These are phyloP conservation scores for Colletotrichum sp. DNA, from an alignment of 2,329 filamentous ascomycete genomes.

Conservation along the genomic window DNA sequence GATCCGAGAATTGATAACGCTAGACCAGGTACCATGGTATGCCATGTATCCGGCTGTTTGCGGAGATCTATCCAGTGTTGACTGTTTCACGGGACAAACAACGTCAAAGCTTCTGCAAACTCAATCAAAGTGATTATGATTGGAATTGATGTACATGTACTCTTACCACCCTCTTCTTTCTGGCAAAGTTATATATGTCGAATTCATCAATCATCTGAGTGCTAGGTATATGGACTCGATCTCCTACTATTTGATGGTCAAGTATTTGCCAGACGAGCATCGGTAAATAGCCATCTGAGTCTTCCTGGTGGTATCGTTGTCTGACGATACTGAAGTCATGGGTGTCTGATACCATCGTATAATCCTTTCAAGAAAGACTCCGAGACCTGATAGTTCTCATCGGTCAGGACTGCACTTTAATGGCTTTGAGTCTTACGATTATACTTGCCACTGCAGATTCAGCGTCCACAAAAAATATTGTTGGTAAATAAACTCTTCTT, in stretches of 20 bases:
- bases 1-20: not conserved
- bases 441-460: not conserved
- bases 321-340: fast-evolving
- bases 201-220: not conserved
- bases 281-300: fast-evolving
- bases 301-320: not conserved
- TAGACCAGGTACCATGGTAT: not conserved
- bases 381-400: not conserved
- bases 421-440: fast-evolving
- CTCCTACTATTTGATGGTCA: not conserved
- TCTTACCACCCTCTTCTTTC: no score
- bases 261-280: not conserved
- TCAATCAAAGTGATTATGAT: not conserved
- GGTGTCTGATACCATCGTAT: fast-evolving
- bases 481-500: not conserved
- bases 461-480: fast-evolving
- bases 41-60: not conserved
- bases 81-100: not conserved
- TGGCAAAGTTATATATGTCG: no score
- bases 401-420: fast-evolving
- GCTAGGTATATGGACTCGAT: not conserved
- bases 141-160: no score
- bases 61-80: not conserved
- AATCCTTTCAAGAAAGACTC: not conserved
- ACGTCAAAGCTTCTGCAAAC: not conserved